phyloP scores from a whole-genome alignment of 768 basidiomycete genomes.

The Amanita polypyramis region DNA sequence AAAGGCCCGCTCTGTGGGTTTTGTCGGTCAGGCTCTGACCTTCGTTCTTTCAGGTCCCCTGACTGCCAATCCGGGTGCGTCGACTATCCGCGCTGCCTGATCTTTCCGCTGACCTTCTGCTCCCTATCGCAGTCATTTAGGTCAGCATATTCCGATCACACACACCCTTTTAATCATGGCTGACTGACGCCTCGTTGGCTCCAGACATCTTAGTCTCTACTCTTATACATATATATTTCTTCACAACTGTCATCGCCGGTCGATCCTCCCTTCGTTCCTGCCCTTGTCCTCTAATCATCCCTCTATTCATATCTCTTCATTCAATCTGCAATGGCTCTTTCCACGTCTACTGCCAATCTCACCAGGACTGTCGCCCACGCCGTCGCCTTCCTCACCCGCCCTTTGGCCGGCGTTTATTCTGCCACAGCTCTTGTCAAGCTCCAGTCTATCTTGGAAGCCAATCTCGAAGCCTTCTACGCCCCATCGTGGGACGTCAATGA shows the following conservation, averaged over 20 bases:
- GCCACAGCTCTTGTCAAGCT: slow-evolving; percentile 56
- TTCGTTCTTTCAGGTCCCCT: slow-evolving; percentile 9
- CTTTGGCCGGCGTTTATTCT: slow-evolving; percentile 48
- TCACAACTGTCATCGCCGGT: slow-evolving; percentile 40
- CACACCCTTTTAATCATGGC: slow-evolving; percentile 7
- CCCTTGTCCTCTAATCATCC: slow-evolving; percentile 9
- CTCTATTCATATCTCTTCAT: slow-evolving; percentile 11
- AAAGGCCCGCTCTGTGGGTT: neutral
- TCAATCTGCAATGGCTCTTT: slow-evolving; percentile 25
- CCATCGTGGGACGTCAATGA: slow-evolving; percentile 55
- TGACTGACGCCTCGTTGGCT: slow-evolving; percentile 7
- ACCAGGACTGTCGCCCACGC: slow-evolving; percentile 63
- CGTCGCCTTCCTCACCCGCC: slow-evolving; percentile 62
- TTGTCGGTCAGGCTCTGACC: slow-evolving; percentile 3
- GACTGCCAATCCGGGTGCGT: slow-evolving; percentile 4
- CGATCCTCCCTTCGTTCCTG: slow-evolving; percentile 34
- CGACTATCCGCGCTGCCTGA: slow-evolving; percentile 7
- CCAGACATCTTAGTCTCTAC: slow-evolving; percentile 8
- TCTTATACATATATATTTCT: slow-evolving; percentile 9
- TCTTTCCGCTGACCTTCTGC: slow-evolving; percentile 7
- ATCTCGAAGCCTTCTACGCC: slow-evolving; percentile 60
- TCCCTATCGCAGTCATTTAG: slow-evolving; percentile 7
- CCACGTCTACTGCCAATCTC: slow-evolving; percentile 35
- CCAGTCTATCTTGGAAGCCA: slow-evolving; percentile 61
- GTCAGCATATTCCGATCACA: slow-evolving; percentile 7